Percentiles rank a stretch among this genome's conserved stretches.
Conservation (phyloP, 148 eudicot genomes). For the Spergularia marina region DNA sequence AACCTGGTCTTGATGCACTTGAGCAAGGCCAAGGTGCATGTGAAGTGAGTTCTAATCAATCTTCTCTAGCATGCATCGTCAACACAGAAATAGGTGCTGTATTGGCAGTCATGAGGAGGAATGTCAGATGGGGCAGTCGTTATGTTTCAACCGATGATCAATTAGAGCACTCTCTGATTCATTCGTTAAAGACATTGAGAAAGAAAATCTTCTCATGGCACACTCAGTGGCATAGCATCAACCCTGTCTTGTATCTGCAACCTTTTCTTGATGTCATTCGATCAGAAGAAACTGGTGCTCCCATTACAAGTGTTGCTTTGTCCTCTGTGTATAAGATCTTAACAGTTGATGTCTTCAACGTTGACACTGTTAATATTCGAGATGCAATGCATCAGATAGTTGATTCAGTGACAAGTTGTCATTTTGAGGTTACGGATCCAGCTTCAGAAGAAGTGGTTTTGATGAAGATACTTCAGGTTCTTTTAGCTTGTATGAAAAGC, state of each 20-base stretch:
- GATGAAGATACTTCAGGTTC: conserved; percentile 91
- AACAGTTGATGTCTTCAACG: conserved; percentile 67
- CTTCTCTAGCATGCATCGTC: conserved; percentile 69
- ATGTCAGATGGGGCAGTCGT: conserved; percentile 90
- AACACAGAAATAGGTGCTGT: conserved; percentile 88
- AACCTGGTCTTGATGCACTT: conserved; percentile 10
- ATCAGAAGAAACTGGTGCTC: conserved; percentile 96
- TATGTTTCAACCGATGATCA: conserved; percentile 75
- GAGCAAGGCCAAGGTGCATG: conserved; percentile 8
- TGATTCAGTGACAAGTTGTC: conserved; percentile 85
- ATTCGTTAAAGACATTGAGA: conserved; percentile 60
- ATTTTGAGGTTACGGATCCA: conserved; percentile 97
- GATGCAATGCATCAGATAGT: conserved; percentile 80
- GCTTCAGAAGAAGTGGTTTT: conserved; percentile 94
- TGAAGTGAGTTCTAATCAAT: conserved; percentile 36
- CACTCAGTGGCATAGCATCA: conserved; percentile 58
- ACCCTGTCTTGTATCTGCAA: conserved; percentile 71
- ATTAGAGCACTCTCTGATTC: conserved; percentile 72
- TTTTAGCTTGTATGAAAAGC: conserved; percentile 82
- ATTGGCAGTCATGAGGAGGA: conserved; percentile 89
- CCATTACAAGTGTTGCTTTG: conserved; percentile 88
- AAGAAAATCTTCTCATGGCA: conserved; percentile 74
- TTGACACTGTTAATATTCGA: conserved; percentile 51
- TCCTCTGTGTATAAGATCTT: conserved; percentile 86
- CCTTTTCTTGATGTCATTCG: conserved; percentile 83